phyloP scores from a whole-genome alignment of 768 basidiomycete species.

The Mycena leptocephala region DNA sequence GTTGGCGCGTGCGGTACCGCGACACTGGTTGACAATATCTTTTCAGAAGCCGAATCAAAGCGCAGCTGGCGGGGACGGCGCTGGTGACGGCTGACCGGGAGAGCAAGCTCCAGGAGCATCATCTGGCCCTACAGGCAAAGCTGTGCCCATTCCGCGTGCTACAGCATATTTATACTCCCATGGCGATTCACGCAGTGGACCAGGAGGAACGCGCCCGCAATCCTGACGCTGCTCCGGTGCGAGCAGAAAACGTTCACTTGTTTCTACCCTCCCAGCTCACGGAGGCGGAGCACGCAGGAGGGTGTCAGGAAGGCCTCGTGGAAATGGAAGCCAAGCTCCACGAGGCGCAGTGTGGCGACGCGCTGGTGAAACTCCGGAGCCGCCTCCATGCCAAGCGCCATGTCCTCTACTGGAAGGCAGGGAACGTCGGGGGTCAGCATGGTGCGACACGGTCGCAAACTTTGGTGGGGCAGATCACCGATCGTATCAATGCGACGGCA shows the following conservation, averaged over 20 bases:
- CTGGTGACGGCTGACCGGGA: background rate
- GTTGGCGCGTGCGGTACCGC: background rate
- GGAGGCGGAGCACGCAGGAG: background rate
- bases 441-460: no score
- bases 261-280: background rate
- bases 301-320: no score
- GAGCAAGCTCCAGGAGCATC: background rate
- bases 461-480: no score
- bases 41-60: background rate
- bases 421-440: no score
- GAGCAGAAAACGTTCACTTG: background rate
- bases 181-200: background rate
- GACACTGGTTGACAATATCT: background rate
- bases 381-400: no score
- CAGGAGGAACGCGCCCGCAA: background rate
- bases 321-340: no score
- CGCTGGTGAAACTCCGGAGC: no score
- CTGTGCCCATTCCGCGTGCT: no score
- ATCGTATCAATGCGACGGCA: no score
- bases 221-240: background rate
- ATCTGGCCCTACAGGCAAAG: background rate
- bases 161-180: background rate
- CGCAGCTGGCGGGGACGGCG: background rate
- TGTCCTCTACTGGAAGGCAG: no score
- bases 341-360: no score